These are phyloP conservation scores for Boletus huronensis DNA, from an alignment of 768 basidiomycete species.

Conservation along the genomic window DNA sequence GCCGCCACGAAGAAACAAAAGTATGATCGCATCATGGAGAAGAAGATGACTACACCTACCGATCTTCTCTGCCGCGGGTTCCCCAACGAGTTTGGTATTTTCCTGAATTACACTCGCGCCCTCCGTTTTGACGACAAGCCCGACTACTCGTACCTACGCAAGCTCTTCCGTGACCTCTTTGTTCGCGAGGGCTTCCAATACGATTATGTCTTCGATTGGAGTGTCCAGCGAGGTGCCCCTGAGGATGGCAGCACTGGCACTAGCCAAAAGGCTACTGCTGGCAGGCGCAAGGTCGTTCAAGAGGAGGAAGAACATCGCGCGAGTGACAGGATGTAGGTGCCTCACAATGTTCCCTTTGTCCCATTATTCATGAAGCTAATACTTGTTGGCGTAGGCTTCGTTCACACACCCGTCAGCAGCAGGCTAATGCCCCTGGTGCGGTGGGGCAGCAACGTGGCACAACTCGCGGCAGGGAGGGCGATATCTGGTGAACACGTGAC, in stretches of 20 bases:
- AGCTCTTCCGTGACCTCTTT: constrained; percentile 97
- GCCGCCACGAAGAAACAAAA: constrained; percentile 99
- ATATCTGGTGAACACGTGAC: constrained; percentile 41
- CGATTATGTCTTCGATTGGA: constrained; percentile 99
- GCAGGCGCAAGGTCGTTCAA: constrained; percentile 76
- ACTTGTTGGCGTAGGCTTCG: constrained; percentile 56
- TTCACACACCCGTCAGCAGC: constrained; percentile 82
- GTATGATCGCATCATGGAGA: constrained; percentile 99
- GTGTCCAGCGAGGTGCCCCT: constrained; percentile 72
- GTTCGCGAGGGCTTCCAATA: constrained; percentile 98
- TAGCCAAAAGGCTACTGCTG: constrained; percentile 58
- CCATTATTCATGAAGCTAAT: constrained; percentile 14
- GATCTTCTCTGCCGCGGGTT: constrained; percentile 98
- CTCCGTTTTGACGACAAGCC: constrained; percentile 99
- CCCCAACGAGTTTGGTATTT: constrained; percentile 99
- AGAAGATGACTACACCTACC: constrained; percentile 99
- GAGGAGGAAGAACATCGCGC: constrained; percentile 82
- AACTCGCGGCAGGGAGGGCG: constrained; percentile 41
- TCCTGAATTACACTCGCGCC: constrained; percentile 98
- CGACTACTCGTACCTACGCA: constrained; percentile 98
- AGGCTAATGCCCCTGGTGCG: constrained; percentile 48
- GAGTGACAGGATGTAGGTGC: constrained; percentile 77
- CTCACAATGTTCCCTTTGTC: constrained; percentile 17
- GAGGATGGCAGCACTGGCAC: constrained; percentile 61
- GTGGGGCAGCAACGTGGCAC: constrained; percentile 44